Evolutionary conservation across 176 grass and related monocot genomes (phyloP), one percentile per base, ranked within the genome.

Genomic region (barley (Hordeum vulgare)): DNA sequence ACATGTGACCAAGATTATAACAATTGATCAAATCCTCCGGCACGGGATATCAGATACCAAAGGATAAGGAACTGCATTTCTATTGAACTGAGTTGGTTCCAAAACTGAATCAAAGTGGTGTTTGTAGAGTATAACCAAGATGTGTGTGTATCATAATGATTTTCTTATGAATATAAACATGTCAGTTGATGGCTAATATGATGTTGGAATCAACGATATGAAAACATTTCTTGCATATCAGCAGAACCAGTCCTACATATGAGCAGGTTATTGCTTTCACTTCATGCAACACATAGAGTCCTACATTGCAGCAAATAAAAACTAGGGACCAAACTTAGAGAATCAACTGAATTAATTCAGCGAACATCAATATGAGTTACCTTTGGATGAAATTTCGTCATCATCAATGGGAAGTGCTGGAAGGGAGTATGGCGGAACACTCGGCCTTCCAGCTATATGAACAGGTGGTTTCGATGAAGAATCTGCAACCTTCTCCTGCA

Each of bases 401-500:
- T 94, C 92, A 47, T 94, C 95, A 66, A 91, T 70, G 65, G 84
- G 88, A 86, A 89, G 68, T 76, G 86, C 80, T 45, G 90, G 92
- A 86, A 94, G 61, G 12, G 86, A 79, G 76, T 91, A 94, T 25
- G 92, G 84, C 72, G 88, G 86, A 87, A 93, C 86, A 79, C 71
- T 89, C 71, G 95, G 88, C 44, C 90, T 85, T 84, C 69, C 86
- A 60, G 86, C 75, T 74, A 89, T 76, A 74, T 81, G 90, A 58
- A 90, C 86, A 73, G 88, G 87, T 71, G 81, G 88, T 88, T 97
- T 97, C 9, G 70, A 83, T 56, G 90, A 93, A 85, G 95, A 90
- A 89, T 97, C 92, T 90, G 84, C 84, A 76, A 89, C 90, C 76
- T 85, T 97, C 80, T 97, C 95, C 95, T 97, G 90, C 56, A 64